Conservation (phyloP, 352 stramenopile genomes). For the Phytophthora pini region DNA sequence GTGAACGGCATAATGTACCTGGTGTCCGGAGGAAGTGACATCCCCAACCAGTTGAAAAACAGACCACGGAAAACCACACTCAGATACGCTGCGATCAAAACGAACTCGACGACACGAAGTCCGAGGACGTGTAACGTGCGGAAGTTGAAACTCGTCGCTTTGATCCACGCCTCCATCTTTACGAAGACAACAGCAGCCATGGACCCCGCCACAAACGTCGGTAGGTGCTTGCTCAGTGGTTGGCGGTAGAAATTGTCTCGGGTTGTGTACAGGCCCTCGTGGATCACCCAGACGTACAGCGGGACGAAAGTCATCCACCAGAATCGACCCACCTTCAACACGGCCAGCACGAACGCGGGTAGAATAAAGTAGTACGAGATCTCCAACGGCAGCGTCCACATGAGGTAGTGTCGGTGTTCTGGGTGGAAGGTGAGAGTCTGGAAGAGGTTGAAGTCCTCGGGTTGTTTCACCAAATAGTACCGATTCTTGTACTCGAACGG, state of each 20-base stretch:
- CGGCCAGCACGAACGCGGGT: slow-evolving; percentile 8
- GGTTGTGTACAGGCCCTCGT: slow-evolving; percentile 12
- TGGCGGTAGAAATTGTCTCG: slow-evolving; percentile 12
- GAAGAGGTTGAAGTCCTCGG: slow-evolving; percentile 12
- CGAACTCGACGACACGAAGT: not conserved
- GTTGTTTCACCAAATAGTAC: slow-evolving; percentile 8
- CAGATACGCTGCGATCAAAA: slow-evolving; percentile 8
- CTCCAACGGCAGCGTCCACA: slow-evolving; percentile 22
- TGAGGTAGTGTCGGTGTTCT: slow-evolving; percentile 12
- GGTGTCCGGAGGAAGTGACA: not conserved
- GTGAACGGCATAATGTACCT: slow-evolving; percentile 13
- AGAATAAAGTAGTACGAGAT: slow-evolving; percentile 27
- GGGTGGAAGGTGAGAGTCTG: slow-evolving; percentile 13
- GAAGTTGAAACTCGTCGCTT: slow-evolving; percentile 5
- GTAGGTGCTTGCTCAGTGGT: slow-evolving; percentile 9
- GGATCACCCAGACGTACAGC: slow-evolving; percentile 16
- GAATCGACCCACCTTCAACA: slow-evolving; percentile 10
- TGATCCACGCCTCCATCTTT: slow-evolving; percentile 9
- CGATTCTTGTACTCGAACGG: slow-evolving; percentile 8
- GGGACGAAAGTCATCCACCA: slow-evolving; percentile 12
- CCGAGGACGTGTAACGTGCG: not conserved
- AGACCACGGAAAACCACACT: slow-evolving; percentile 12
- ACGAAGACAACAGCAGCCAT: slow-evolving; percentile 15
- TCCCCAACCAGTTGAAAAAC: slow-evolving; percentile 14
- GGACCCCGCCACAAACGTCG: slow-evolving; percentile 19